Base-by-base conservation (phyloP, 306 rosid genomes). In the Rosa persica region DNA sequence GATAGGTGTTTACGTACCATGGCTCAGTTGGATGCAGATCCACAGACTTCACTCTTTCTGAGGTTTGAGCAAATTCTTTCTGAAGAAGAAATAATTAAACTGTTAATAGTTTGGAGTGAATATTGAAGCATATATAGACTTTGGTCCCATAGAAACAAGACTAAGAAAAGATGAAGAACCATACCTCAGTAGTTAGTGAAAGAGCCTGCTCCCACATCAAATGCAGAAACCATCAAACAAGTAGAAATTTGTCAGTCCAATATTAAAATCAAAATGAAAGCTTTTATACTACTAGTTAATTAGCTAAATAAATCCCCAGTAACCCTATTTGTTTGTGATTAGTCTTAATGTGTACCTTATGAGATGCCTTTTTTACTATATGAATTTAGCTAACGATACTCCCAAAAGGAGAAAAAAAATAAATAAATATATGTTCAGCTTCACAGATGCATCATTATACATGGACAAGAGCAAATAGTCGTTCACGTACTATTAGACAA, bases 1-100 rank as follows among this genome's bases (percentile, higher is more conserved):
- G 22, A 17, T 2, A 54, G 61, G 20, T 54, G 23, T 4, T 25
- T 61, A 44, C 69, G 70, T 91, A 91, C 97, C 94, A 91, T 89
- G 97, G 94, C 71, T 91, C 91, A 79, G 91, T 84, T 72, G 92
- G 97, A 87, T 91, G 94, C 9, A 85, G 83, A 88, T 89, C 94
- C 83, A 89, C 85, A 54, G 94, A 89, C 80, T 91, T 91, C 0
- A 91, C 94, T 88, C 91, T 87, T 72, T 91, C 92, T 44, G 92
- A 89, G 72, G 86, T 85, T 70, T 86, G 94, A 1, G 90, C 87
- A 85, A 86, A 89, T 69, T 87, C 78, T 71, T 89, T 75, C 97
- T 91, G 88, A 73, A 75, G 8, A 66, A 44, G 25, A 66, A 55
- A 55, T 55, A 55, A 55, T 55, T 55, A 8, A n/a, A 55, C 12